phyloP scores from a whole-genome alignment of 139 green algal genomes.

The Asterochloris sp. region DNA sequence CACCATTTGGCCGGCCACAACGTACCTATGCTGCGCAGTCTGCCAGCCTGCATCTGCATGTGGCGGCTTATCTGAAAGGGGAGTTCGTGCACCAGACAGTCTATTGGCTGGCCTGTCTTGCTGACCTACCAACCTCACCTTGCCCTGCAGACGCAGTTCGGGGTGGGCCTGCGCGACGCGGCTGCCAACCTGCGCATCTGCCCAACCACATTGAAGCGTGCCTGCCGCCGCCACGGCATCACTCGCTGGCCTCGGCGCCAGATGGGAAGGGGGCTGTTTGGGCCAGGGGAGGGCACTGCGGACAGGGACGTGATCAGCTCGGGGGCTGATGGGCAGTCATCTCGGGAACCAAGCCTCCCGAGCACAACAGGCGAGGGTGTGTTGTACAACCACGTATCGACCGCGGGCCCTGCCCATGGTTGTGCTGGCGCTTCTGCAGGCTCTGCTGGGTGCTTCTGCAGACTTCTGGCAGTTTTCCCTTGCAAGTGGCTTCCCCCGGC shows the following conservation, averaged over 20 bases:
- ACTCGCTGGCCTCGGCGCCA: constrained; percentile 73
- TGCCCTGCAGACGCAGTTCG: constrained; percentile 72
- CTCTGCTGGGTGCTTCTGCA: too few relatives aligned
- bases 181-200: constrained; percentile 81
- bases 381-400: too few relatives aligned
- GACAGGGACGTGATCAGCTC: too few relatives aligned
- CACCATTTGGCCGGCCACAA: too few relatives aligned
- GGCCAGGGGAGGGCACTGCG: too few relatives aligned
- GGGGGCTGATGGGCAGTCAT: too few relatives aligned
- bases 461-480: too few relatives aligned
- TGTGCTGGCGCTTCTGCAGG: too few relatives aligned
- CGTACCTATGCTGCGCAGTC: neutral
- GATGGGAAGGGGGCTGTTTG: neutral
- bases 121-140: neutral
- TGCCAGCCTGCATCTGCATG: neutral
- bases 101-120: neutral
- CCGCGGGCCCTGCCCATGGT: too few relatives aligned
- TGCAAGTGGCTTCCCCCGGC: too few relatives aligned
- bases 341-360: too few relatives aligned
- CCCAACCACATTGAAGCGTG: constrained; percentile 84
- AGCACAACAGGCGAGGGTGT: too few relatives aligned
- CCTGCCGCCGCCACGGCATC: constrained; percentile 82
- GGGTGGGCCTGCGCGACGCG: constrained; percentile 80
- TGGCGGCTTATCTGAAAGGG: neutral
- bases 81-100: neutral